These are phyloP conservation scores for Inga oerstediana DNA, from an alignment of 306 rosid species.

Conservation along the genomic window DNA sequence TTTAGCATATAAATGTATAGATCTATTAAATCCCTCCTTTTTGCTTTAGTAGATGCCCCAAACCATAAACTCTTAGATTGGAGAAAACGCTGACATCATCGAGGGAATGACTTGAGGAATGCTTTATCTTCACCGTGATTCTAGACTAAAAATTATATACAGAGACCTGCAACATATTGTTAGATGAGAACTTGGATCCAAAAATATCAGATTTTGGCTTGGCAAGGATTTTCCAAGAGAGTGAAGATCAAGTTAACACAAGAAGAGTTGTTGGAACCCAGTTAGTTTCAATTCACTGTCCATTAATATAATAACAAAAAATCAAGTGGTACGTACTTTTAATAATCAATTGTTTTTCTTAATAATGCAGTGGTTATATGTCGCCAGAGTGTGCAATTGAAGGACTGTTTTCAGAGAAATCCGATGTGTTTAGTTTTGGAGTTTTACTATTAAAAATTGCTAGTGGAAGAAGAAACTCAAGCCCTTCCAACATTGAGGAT, in stretches of 20 bases:
- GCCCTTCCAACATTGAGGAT: constrained; percentile 17
- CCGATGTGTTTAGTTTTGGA: constrained; percentile 45
- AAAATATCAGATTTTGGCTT: not conserved
- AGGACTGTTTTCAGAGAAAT: constrained; percentile 32
- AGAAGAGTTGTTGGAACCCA: constrained; percentile 9
- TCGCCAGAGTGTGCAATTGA: constrained; percentile 39
- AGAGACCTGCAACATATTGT: not conserved
- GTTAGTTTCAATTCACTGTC: constrained; percentile 3
- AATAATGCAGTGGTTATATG: constrained; percentile 37
- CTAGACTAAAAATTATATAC: not conserved
- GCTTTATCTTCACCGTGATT: not conserved
- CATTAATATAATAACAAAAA: too few species aligned
- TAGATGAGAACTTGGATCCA: not conserved
- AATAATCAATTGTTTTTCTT: not conserved
- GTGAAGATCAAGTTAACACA: not conserved
- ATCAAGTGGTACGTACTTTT: not conserved
- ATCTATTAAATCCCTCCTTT: not conserved
- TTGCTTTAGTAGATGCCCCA: not conserved
- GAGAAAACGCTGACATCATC: not conserved
- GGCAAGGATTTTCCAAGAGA: not conserved
- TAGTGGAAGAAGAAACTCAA: constrained; percentile 36
- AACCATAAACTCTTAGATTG: not conserved
- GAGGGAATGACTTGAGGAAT: not conserved
- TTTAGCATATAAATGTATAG: not conserved
- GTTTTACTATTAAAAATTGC: constrained; percentile 39